Base-by-base conservation (phyloP, 1,284 basidiomycete species). In the Cutaneotrichosporon dermatis region DNA sequence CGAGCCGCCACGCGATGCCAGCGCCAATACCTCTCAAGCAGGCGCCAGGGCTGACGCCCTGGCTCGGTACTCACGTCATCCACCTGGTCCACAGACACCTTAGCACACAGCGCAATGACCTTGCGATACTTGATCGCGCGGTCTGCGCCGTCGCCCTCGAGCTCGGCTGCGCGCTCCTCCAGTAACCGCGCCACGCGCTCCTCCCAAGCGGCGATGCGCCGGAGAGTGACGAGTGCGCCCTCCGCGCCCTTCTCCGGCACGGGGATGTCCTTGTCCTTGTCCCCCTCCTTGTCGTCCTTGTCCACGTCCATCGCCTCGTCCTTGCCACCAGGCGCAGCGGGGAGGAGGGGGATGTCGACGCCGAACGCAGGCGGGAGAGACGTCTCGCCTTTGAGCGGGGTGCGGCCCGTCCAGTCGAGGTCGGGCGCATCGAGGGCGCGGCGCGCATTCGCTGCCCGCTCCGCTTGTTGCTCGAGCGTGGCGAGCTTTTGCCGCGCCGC, bases 41-140 rank as follows among this genome's bases (percentile, higher is more conserved):
- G 13, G 33, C 13, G 41, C 55, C 58, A 60, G 55, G 48, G 34
- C 43, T 40, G 39, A 9, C 39, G 39, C 39, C 9, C 39, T 40
- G 39, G 39, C 39, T 25, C 25, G 25, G 25, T 25, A 40, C 88
- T 82, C 75, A 93, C 92, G 69, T 86, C 86, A 77, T 96, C 93
- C 49, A 97, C 89, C 74, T 88, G 88, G 68, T 94, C 90, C 51
- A 91, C 83, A 2, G 90, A 84, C 54, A 93, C 87, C 46, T 89
- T 89, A 6, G 92, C 91, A 75, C 92, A 95, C 55, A 95, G 80
- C 25, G 91, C 86, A 16, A 98, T 88, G 61, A 97, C 88, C 78
- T 87, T 91, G 77, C 91, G 88, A 80, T 90, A 96, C 77, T 90
- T 87, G 66, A 87, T 87, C 71, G 92, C 88, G 76, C 89, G 91